Evolutionary conservation across 768 basidiomycete species (phyloP).

Genomic region (Holtermanniella nyarrowii): DNA sequence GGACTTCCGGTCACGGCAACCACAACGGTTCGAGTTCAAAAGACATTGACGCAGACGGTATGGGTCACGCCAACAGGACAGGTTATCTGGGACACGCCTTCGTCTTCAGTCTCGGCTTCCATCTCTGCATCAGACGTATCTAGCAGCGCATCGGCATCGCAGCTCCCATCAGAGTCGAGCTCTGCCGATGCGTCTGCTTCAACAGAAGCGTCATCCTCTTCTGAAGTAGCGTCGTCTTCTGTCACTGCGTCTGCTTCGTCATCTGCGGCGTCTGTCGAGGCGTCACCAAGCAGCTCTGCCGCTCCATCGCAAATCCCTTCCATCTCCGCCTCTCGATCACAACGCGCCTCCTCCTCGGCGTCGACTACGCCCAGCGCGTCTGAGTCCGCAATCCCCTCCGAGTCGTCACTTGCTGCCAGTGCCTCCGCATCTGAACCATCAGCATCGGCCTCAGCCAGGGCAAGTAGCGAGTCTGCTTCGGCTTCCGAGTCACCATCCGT

Average conservation of each 20-base stretch:
- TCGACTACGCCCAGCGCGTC: constrained; percentile 12
- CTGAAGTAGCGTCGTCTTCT: background rate
- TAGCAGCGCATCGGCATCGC: background rate
- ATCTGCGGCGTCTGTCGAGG: background rate
- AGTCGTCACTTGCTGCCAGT: background rate
- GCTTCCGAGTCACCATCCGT: constrained; percentile 1
- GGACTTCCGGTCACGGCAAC: constrained; percentile 37
- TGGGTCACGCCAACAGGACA: constrained; percentile 32
- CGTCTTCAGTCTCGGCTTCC: background rate
- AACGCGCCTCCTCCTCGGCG: constrained; percentile 1
- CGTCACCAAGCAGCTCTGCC: background rate
- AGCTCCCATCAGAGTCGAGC: background rate
- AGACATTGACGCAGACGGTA: constrained; percentile 28
- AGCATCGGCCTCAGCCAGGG: background rate
- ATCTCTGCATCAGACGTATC: background rate
- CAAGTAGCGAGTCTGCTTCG: too few relatives aligned
- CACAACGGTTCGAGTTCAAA: constrained; percentile 28
- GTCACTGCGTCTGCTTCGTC: background rate
- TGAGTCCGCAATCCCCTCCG: background rate
- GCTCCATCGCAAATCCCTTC: background rate
- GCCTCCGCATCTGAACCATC: constrained; percentile 7
- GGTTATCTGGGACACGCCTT: constrained; percentile 7
- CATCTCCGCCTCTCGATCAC: constrained; percentile 2
- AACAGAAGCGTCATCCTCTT: background rate
- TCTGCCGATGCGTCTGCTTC: background rate